Conservation (phyloP, 1,284 basidiomycete species). For the Cutaneotrichosporon mucoides region DNA sequence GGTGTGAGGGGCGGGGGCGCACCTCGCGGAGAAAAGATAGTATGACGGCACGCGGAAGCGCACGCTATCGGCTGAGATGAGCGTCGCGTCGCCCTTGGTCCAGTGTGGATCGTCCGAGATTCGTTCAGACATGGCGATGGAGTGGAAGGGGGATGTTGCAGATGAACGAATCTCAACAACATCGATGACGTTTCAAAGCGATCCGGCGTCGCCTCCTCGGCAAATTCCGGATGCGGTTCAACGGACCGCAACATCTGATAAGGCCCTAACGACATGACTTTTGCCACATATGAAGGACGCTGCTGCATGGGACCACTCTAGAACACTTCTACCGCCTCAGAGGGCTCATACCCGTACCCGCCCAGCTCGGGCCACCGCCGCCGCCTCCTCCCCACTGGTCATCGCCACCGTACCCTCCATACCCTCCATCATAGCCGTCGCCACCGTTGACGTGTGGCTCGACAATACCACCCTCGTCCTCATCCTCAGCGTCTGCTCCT, state of each 20-base stretch:
- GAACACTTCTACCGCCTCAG: slow-evolving; percentile 23
- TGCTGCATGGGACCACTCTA: slow-evolving; percentile 2
- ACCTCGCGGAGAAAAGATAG: slow-evolving; percentile 8
- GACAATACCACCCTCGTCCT: slow-evolving; percentile 26
- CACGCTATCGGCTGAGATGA: slow-evolving; percentile 4
- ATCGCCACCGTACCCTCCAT: slow-evolving; percentile 15
- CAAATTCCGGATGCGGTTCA: no score
- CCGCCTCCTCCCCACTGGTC: slow-evolving; percentile 11
- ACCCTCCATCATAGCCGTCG: slow-evolving; percentile 9
- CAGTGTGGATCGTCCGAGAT: background rate
- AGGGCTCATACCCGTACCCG: slow-evolving; percentile 39
- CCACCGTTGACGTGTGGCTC: slow-evolving; percentile 31
- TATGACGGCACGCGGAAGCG: slow-evolving; percentile 2
- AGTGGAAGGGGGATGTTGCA: background rate
- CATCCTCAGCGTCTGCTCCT: slow-evolving; percentile 40
- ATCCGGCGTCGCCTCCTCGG: no score
- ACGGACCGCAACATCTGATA: no score
- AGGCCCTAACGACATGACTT: background rate
- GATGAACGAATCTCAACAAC: no score
- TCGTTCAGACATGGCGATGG: background rate
- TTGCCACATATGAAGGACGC: background rate
- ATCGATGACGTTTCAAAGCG: background rate
- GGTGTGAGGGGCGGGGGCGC: background rate
- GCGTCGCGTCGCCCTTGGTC: slow-evolving; percentile 5
- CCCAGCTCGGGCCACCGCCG: slow-evolving; percentile 18